Evolutionary conservation across 2,329 filamentous ascomycete genomes (phyloP), one percentile per base, ranked within the genome.

Genomic region (Fusarium tupiense): DNA sequence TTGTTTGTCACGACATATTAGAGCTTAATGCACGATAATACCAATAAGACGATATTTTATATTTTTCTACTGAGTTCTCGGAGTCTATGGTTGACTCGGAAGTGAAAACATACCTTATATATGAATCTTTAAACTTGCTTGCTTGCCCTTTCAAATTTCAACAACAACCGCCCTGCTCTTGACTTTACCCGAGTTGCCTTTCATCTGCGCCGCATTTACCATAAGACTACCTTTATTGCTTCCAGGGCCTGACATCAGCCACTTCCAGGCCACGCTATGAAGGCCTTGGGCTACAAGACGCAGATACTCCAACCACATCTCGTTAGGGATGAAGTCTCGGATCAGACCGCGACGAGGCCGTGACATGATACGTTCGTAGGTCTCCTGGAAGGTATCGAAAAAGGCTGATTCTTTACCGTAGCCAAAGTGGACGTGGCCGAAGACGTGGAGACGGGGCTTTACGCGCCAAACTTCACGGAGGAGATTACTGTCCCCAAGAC

Each of bases 341-440:
- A 89, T 67, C 1, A 81, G 81, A 1, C 86, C 86, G 6, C 83
- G 83, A 8, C 79, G 81, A 26, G 82, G 83, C 17, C 82, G 82
- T 3, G 84, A 83, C 79, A 89, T 83, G 31, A 94, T 86, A n/a
- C 86, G 84, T 82, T 96, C 94, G 82, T 94, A 95, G 4, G 88
- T 88, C 38, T 84, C 84, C 82, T 97, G 94, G 68, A 90, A 89
- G 33, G 91, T 88, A 81, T 96, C 94, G 87, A 93, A 97, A 82
- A 90, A 92, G 16, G 93, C 87, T 0, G 90, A 82, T 77, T 95
- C 91, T 49, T 85, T 85, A 22, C 94, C 95, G 52, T 92, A 89
- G 14, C 90, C 93, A 78, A 88, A 92, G 83, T 98, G 95, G 31
- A 95, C 88, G 82, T 98, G 95, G 2, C 94, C 95, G 80, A 96